These are phyloP conservation scores for Bromus sterilis DNA, from an alignment of 176 grass and related monocot genomes.

Conservation along the genomic window DNA sequence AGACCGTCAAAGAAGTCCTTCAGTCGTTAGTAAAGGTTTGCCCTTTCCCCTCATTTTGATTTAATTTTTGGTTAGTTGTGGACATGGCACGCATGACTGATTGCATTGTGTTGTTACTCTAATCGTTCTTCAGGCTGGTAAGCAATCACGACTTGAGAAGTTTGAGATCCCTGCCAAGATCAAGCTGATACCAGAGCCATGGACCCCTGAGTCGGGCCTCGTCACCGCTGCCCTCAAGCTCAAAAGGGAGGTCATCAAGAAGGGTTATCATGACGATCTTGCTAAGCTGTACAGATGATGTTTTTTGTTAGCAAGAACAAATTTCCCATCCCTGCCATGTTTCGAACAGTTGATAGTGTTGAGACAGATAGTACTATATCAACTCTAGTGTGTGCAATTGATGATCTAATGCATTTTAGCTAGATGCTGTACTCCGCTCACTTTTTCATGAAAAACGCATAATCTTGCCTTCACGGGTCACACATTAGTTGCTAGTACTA, in stretches of 20 bases:
- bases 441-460: background rate
- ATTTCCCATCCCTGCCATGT: background rate
- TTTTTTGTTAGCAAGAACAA: background rate
- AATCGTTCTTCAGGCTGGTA: constrained; percentile 52
- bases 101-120: background rate
- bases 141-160: constrained; percentile 67
- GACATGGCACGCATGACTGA: background rate
- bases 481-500: background rate
- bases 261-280: constrained; percentile 52
- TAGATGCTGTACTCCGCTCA: background rate
- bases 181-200: constrained; percentile 65
- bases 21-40: constrained; percentile 64
- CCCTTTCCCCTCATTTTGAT: background rate
- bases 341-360: background rate
- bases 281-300: constrained; percentile 47
- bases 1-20: constrained; percentile 74
- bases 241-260: constrained; percentile 85
- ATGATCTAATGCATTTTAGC: background rate
- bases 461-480: background rate
- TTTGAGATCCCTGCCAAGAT: constrained; percentile 88
- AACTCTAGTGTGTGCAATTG: too few species aligned
- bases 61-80: background rate
- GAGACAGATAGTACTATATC: background rate
- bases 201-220: constrained; percentile 80
- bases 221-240: constrained; percentile 89